A percentile compares a stretch with the other conserved stretches of the same genome.
Evolutionary conservation across 371 early-diverging fungal species (phyloP).

Genomic region (Circinella umbellata): DNA sequence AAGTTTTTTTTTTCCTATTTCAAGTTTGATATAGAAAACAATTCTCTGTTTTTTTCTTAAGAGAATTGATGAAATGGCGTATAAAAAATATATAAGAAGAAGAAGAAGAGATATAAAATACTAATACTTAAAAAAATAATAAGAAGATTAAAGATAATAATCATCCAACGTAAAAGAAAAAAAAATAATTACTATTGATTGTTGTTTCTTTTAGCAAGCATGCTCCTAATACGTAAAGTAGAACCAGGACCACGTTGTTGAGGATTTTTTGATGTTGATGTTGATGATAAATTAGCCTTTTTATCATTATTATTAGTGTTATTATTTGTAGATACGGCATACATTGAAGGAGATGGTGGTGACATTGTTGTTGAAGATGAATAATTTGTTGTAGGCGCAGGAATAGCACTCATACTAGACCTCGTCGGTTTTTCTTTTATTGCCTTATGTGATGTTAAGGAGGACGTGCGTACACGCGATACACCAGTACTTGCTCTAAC

Average conservation of each 20-base stretch:
- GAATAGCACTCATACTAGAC: slow-evolving; percentile 6
- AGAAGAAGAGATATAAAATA: too few relatives aligned
- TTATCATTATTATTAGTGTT: slow-evolving; percentile 1
- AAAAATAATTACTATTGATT: background rate
- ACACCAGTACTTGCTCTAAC: slow-evolving; percentile 21
- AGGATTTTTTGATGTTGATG: slow-evolving; percentile 18
- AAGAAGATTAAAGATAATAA: too few relatives aligned
- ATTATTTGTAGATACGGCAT: background rate
- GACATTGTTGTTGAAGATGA: background rate
- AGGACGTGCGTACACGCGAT: slow-evolving; percentile 31
- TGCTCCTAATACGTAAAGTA: slow-evolving; percentile 45
- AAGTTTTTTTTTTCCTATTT: too few relatives aligned
- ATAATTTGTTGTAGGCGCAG: background rate
- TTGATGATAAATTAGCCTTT: too few relatives aligned
- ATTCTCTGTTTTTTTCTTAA: too few relatives aligned
- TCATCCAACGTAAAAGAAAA: too few relatives aligned
- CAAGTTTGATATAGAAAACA: too few relatives aligned
- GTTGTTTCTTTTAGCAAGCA: slow-evolving; percentile 40
- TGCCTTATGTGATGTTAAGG: slow-evolving; percentile 24
- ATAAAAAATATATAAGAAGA: too few relatives aligned
- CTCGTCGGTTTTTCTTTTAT: slow-evolving; percentile 6
- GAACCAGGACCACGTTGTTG: slow-evolving; percentile 47
- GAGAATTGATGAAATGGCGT: too few relatives aligned
- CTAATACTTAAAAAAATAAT: too few relatives aligned
- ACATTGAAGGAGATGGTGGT: slow-evolving; percentile 2